Evolutionary conservation across 192 early-diverging fungal species (phyloP), one percentile per base, ranked within the genome.

Genomic region (Entomortierella lignicola): DNA sequence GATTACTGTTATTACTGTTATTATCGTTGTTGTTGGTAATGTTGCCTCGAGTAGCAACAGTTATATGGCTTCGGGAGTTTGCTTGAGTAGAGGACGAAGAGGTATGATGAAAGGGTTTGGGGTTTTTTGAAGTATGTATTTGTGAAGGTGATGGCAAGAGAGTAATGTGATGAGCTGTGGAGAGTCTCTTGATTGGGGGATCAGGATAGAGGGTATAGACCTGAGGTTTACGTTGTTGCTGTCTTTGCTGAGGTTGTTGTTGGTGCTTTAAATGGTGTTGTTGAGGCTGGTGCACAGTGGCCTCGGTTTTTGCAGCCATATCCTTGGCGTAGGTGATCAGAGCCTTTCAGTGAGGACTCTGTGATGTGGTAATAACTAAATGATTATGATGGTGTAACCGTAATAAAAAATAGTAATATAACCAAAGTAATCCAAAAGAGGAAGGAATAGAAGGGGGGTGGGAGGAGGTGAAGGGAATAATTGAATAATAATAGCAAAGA

Each of bases 131-230:
- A n/a, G n/a, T n/a, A 13, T 37, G 51, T 12, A 64, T 31, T 42
- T 64, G 64, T 12, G 56, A 66, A 3, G 63, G 56, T 7, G 63
- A 66, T n/a, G 72, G 63, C 15, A 48, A 42, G 8, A 55, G 26
- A 15, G 44, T 5, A 12, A 12, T 5, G 20, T 47, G 15, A 11
- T 60, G 42, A 29, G 50, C 0, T 39, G 43, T 37, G 8, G 65
- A 66, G 26, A 53, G 58, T 53, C 60, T 30, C 32, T 44, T 55
- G 42, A 47, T 37, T 23, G 72, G 60, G n/a, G 37, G 53, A 63
- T 75, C 73, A 21, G 73, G 73, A 29, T 77, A 69, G 18, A 69
- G 73, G 27, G 73, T 64, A 55, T 77, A 77, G 8, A 62, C 47
- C 51, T 67, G 57, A 11, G 61, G 66, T 43, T 59, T 58, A 8